A percentile compares a stretch with the other conserved stretches of the same genome.
These are phyloP conservation scores for Zygnema cylindricum DNA, from an alignment of 139 green algal genomes.

Conservation along the genomic window DNA sequence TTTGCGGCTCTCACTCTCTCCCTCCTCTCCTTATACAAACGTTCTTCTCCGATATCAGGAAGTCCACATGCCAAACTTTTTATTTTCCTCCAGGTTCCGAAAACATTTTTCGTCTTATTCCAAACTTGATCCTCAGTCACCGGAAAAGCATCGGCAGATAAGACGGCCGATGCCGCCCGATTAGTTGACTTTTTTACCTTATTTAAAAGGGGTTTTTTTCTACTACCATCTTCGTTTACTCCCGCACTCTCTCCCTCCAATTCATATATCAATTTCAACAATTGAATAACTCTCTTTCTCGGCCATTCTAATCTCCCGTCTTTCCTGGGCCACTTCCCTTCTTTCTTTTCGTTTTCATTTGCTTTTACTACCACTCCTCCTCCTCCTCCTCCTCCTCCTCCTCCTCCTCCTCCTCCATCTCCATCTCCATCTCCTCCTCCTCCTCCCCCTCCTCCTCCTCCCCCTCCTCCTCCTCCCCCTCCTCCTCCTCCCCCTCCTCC, in stretches of 20 bases:
- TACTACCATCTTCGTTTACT: background rate
- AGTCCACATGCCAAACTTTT: background rate
- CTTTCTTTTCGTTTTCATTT: background rate
- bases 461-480: background rate
- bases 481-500: background rate
- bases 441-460: background rate
- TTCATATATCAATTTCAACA: background rate
- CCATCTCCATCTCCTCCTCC: too few species aligned
- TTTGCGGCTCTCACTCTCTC: background rate
- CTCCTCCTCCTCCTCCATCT: background rate
- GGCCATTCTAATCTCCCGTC: background rate
- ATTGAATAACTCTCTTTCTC: background rate
- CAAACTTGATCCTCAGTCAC: background rate
- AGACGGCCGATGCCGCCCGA: background rate
- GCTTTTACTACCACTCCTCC: background rate
- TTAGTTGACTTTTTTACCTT: background rate
- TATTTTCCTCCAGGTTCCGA: background rate
- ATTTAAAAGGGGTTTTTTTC: constrained; percentile 1
- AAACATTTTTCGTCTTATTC: background rate
- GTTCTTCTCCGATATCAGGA: background rate
- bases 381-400: background rate
- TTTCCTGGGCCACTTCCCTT: background rate
- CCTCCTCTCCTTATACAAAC: background rate
- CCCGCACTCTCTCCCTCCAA: background rate
- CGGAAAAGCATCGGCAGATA: background rate